Percentiles rank a stretch among this genome's conserved stretches.
phyloP scores from a whole-genome alignment of 176 grass and related monocot genomes.

The Cenchrus fungigraminus region DNA sequence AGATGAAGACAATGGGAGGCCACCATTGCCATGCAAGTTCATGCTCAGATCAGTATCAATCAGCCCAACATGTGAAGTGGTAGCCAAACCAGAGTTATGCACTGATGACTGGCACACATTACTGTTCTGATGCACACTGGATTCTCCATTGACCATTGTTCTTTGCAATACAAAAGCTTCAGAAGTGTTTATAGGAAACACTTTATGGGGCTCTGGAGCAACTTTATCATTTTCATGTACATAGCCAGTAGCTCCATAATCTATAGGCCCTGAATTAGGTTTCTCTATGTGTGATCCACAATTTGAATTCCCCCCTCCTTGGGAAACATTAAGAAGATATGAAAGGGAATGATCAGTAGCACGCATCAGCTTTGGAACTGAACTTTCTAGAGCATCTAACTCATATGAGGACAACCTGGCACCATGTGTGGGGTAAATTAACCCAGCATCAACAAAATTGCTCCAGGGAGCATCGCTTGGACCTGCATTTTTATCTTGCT shows the following conservation, averaged over 20 bases:
- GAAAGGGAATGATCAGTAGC: constrained; percentile 44
- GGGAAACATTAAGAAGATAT: constrained; percentile 38
- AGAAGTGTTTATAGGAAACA: constrained; percentile 44
- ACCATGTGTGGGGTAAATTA: constrained; percentile 11
- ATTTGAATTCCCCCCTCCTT: constrained; percentile 40
- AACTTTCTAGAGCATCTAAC: constrained; percentile 61
- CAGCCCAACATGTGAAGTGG: constrained; percentile 24
- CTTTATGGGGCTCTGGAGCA: constrained; percentile 24
- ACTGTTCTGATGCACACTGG: constrained; percentile 26
- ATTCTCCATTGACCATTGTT: constrained; percentile 23
- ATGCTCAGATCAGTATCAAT: constrained; percentile 30
- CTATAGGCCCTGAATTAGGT: constrained; percentile 27
- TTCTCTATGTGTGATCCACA: constrained; percentile 22
- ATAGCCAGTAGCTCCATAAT: constrained; percentile 38
- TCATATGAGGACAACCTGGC: constrained; percentile 54
- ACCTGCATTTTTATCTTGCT: constrained; percentile 23
- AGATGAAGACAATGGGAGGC: constrained; percentile 23
- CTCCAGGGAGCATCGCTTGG: constrained; percentile 26
- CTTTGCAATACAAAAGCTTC: constrained; percentile 30
- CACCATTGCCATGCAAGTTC: constrained; percentile 27
- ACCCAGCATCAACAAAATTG: constrained; percentile 28
- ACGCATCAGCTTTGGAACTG: constrained; percentile 35
- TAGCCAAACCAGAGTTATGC: constrained; percentile 33
- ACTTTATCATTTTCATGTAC: constrained; percentile 29
- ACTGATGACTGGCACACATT: constrained; percentile 34